Percentiles rank a stretch among this genome's conserved stretches.
phyloP scores from a whole-genome alignment of 441 rosid species.

The Isatis lusitanica region DNA sequence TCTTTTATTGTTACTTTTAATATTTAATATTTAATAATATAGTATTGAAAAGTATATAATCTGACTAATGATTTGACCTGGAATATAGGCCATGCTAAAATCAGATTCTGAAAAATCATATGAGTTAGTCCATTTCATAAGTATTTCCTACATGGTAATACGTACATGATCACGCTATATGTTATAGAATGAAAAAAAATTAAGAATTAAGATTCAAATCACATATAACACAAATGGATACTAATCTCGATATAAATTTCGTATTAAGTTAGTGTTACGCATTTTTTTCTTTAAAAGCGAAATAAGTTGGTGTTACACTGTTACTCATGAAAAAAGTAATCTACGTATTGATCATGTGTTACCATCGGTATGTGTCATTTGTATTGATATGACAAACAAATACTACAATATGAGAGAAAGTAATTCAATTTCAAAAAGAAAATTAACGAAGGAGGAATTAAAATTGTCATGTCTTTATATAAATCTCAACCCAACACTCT shows the following conservation, averaged over 20 bases:
- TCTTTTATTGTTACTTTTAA: neutral
- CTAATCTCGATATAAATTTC: too few species aligned
- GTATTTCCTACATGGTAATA: neutral
- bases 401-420: neutral
- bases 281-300: too few species aligned
- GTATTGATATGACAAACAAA: too few species aligned
- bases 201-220: neutral
- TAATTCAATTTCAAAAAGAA: neutral
- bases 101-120: neutral
- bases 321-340: neutral
- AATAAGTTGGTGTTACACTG: neutral
- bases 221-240: too few species aligned
- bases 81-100: too few species aligned
- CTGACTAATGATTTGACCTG: neutral
- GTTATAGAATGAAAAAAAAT: neutral
- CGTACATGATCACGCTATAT: neutral
- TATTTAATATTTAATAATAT: neutral
- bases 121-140: too few species aligned
- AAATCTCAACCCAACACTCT: conserved; percentile 20
- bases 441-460: neutral
- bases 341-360: neutral
- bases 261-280: too few species aligned
- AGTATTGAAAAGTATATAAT: neutral
- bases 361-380: too few species aligned
- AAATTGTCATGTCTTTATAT: conserved; percentile 1